phyloP scores from a whole-genome alignment of 2,329 filamentous ascomycete genomes.

The Hypoxylon sp. region DNA sequence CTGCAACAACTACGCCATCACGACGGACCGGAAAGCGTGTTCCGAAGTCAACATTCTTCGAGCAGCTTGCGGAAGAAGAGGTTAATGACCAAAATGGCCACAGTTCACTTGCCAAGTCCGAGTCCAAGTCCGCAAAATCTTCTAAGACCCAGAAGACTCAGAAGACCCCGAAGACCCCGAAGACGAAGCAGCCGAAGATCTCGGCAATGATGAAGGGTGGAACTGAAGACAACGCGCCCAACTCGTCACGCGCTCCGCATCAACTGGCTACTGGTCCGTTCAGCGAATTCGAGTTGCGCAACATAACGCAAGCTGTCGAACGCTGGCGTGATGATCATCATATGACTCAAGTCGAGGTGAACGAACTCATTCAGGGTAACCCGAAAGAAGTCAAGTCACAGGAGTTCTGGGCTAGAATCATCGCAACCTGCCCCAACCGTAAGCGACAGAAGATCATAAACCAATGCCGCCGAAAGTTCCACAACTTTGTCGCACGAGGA shows the following conservation, averaged over 20 bases:
- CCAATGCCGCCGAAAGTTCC: constrained; percentile 71
- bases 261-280: constrained; percentile 55
- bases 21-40: constrained; percentile 43
- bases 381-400: constrained; percentile 46
- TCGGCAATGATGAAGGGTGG: constrained; percentile 39
- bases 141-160: neutral
- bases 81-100: constrained; percentile 17
- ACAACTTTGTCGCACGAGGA: constrained; percentile 72
- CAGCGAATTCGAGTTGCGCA: constrained; percentile 56
- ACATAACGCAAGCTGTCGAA: constrained; percentile 58
- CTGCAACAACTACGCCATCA: neutral
- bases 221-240: constrained; percentile 1
- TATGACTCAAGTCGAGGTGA: constrained; percentile 60
- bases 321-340: constrained; percentile 58
- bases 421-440: constrained; percentile 61
- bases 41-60: constrained; percentile 45
- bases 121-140: neutral
- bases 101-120: constrained; percentile 42
- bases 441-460: constrained; percentile 66
- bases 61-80: constrained; percentile 23
- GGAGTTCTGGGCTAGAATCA: constrained; percentile 64
- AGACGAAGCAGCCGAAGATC: constrained; percentile 40
- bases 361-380: constrained; percentile 56
- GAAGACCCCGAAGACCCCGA: neutral
- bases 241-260: constrained; percentile 6